Conservation (phyloP, 1,284 basidiomycete species). For the Cryptococcus amylolentus region DNA sequence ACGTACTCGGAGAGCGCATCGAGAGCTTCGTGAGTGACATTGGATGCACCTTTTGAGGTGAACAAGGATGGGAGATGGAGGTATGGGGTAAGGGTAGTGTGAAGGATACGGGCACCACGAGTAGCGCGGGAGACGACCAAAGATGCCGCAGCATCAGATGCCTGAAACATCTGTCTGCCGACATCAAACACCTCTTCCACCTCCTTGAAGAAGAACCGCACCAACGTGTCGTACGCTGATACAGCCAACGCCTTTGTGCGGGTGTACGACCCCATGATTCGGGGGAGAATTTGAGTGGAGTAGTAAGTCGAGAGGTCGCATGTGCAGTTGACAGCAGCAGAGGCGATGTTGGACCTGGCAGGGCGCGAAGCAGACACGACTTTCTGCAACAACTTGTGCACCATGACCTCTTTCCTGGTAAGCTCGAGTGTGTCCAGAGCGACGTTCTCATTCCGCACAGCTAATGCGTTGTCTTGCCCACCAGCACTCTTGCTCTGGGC, state of each 20-base stretch:
- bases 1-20: conserved; percentile 17
- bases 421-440: too few relatives aligned
- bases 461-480: too few relatives aligned
- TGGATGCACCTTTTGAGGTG: background rate
- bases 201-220: background rate
- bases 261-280: background rate
- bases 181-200: background rate
- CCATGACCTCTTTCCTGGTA: background rate
- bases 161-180: background rate
- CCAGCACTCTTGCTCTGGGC: too few relatives aligned
- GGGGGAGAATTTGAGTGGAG: background rate
- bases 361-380: background rate
- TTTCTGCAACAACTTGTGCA: background rate
- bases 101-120: background rate
- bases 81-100: background rate
- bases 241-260: background rate
- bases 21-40: conserved; percentile 8
- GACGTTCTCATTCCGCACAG: too few relatives aligned
- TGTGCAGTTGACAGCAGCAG: background rate
- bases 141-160: background rate
- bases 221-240: background rate
- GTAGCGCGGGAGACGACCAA: background rate
- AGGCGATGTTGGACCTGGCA: too few relatives aligned
- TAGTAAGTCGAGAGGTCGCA: background rate
- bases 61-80: background rate